Base-by-base conservation (phyloP, 345 rosid species). In the Mangifera indica region DNA sequence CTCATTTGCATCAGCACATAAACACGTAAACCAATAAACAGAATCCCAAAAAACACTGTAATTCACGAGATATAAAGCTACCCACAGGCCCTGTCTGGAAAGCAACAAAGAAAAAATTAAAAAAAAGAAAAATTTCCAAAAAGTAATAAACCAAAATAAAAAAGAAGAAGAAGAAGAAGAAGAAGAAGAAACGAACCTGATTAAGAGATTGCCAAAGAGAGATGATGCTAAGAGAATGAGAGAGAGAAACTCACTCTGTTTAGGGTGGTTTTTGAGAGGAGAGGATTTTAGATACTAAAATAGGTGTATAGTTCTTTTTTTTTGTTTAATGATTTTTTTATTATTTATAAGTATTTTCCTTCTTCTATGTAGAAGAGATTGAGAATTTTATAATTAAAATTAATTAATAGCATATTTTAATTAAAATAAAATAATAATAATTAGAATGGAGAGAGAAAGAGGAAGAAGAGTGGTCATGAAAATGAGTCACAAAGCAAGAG, bases 211-310 rank as follows among this genome's bases (percentile, higher is more conserved):
- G 53, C 2, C 14, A 5, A 49, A 49, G 78, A 78, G 54, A 66
- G 78, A 69, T 12, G 70, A 68, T 72, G 72, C 67, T 78, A 60
- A 52, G 78, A 60, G 49, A 74, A 29, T n/a, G 69, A 10, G 75
- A 67, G 69, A 70, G 67, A 72, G 72, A 69, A 70, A 61, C 73
- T 77, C 78, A 15, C 67, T 72, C 77, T 76, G 76, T 75, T 65
- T 26, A 52, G 67, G 71, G 60, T 67, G 37, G 63, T 7, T 52
- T 70, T 53, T 59, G 44, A 48, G 60, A 45, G 58, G 78, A 62
- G 69, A 67, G 73, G 61, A 70, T 58, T 67, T 66, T 52, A 37
- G 68, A 74, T 67, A 61, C 76, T 49, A 73, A 65, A 73, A 73
- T 55, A 57, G 63, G 40, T 26, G 9, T 5, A 13, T 42, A 20